Conservation (phyloP, 2,329 filamentous ascomycete species). For the Exutisphaerella laricina region DNA sequence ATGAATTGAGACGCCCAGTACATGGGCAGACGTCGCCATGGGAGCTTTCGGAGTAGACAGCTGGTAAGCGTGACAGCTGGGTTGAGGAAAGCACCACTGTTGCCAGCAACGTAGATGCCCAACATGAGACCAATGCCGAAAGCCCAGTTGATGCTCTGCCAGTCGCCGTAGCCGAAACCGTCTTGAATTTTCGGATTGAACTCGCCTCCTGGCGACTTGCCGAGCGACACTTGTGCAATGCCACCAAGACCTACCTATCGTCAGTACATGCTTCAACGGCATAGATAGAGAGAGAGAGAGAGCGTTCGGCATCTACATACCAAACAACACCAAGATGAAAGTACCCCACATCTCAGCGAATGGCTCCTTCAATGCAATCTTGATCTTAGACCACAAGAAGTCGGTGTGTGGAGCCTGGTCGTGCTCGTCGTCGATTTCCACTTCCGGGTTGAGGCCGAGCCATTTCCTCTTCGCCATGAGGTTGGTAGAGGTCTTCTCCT, state of each 20-base stretch:
- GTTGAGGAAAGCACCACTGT: slow-evolving; percentile 42
- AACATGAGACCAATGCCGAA: slow-evolving; percentile 61
- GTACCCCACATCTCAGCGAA: slow-evolving; percentile 44
- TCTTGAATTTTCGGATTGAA: slow-evolving; percentile 36
- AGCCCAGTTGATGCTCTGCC: slow-evolving; percentile 41
- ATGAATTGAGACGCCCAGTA: slow-evolving; percentile 62
- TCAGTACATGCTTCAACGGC: not conserved
- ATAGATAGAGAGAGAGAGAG: not conserved
- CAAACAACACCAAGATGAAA: slow-evolving; percentile 40
- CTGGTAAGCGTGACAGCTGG: slow-evolving; percentile 65
- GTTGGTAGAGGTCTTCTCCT: not conserved
- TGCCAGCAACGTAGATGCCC: slow-evolving; percentile 43
- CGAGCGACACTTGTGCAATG: slow-evolving; percentile 41
- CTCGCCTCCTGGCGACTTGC: slow-evolving; percentile 19
- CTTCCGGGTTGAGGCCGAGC: slow-evolving; percentile 39
- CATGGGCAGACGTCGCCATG: slow-evolving; percentile 63
- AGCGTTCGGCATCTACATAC: no score
- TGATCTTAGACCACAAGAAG: slow-evolving; percentile 39
- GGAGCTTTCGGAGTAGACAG: slow-evolving; percentile 62
- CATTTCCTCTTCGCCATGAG: slow-evolving; percentile 8
- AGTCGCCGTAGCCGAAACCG: slow-evolving; percentile 39
- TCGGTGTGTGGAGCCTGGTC: slow-evolving; percentile 34
- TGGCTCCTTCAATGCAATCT: slow-evolving; percentile 39
- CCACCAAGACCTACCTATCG: slow-evolving; percentile 34
- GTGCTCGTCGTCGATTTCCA: slow-evolving; percentile 39